Conservation (phyloP, 805 yeast genomes). For the Yamadazyma scolyti region DNA sequence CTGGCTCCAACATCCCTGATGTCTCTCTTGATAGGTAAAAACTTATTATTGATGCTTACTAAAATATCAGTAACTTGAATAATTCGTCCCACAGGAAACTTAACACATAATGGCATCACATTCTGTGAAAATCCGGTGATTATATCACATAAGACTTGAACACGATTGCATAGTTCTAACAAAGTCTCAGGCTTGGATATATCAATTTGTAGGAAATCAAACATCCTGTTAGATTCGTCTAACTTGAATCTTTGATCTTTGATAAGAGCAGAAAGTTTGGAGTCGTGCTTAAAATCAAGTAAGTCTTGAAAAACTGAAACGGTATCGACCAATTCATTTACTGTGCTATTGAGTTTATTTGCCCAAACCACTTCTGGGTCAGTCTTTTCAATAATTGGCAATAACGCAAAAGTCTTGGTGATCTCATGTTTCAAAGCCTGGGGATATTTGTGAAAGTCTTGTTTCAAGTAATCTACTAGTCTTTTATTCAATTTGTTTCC, state of each 20-base stretch:
- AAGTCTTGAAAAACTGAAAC: constrained; percentile 56
- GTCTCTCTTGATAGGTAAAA: constrained; percentile 54
- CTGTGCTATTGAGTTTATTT: constrained; percentile 41
- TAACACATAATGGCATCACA: constrained; percentile 52
- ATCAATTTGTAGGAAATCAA: constrained; percentile 55
- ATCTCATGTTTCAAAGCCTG: constrained; percentile 35
- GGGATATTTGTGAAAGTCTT: constrained; percentile 32
- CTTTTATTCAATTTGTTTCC: constrained; percentile 57
- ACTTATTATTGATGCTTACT: constrained; percentile 51
- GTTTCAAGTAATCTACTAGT: constrained; percentile 33
- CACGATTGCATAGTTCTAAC: constrained; percentile 48
- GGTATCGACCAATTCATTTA: constrained; percentile 54
- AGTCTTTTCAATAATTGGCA: constrained; percentile 54
- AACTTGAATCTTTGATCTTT: constrained; percentile 34
- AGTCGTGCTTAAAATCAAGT: constrained; percentile 55
- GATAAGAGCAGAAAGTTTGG: constrained; percentile 32
- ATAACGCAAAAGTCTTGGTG: constrained; percentile 49
- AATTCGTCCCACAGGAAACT: constrained; percentile 61
- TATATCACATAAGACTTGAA: constrained; percentile 41
- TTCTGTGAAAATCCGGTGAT: constrained; percentile 40
- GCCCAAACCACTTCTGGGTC: constrained; percentile 47
- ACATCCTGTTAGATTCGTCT: constrained; percentile 14
- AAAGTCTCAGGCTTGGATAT: constrained; percentile 52
- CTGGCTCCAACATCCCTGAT: constrained; percentile 52
- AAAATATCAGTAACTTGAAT: constrained; percentile 51